Evolutionary conservation across 2,329 filamentous ascomycete genomes (phyloP), one percentile per base, ranked within the genome.

Genomic region (Pyrenophora graminea): DNA sequence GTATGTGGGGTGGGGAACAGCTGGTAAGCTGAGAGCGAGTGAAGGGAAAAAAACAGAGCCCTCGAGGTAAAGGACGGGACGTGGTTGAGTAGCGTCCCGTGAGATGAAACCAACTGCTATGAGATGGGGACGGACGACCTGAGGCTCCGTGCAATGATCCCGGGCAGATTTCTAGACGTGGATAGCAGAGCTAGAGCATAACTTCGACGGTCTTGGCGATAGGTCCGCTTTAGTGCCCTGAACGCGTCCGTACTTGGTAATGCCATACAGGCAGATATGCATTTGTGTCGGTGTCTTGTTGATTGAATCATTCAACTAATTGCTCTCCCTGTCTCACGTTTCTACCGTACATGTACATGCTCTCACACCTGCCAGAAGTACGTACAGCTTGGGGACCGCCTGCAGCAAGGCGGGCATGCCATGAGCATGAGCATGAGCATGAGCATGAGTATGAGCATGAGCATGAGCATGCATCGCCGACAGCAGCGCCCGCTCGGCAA

Each of bases 111-210:
- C 56, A 56, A 52, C 50, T 54, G 48, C 56, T 49, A 48, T 50
- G 51, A 57, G 62, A 63, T 64, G 63, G 53, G 62, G 62, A 56
- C 60, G 60, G 63, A 53, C 51, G 63, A 60, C 53, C 55, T 57
- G 56, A 52, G 48, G 61, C 62, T 60, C 62, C 63, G 63, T 64
- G 63, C 63, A 59, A 54, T 51, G 62, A 50, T 55, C 56, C 56
- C 53, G 56, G 49, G 59, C 62, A 65, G 62, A 63, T 63, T 66
- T 66, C 63, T 66, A 60, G 62, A 66, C 54, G 63, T 66, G 59
- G 62, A 63, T 61, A 55, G 63, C 56, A 56, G 53, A 64, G 63
- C 62, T 63, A 66, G 62, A 55, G 55, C 63, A 56, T 45, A 44
- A 49, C 45, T 44, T 48, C 45, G n/a, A 53, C 21, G 36, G 36